These are phyloP conservation scores for Suillus placidus DNA, from an alignment of 768 basidiomycete genomes.

Conservation along the genomic window DNA sequence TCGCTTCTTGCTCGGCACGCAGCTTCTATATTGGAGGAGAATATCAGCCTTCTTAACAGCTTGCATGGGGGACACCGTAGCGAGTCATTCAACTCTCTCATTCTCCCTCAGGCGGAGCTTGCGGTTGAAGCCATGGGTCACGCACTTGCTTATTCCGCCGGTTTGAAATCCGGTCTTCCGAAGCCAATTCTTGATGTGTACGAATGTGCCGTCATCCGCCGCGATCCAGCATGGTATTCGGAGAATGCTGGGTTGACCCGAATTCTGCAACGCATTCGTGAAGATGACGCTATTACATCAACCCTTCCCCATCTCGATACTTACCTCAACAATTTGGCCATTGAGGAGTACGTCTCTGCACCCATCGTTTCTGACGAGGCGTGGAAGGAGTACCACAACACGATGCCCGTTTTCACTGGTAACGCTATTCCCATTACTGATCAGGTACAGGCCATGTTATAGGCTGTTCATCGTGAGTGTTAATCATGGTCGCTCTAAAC, in stretches of 20 bases:
- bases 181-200: conserved; percentile 57
- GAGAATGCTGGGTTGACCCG: conserved; percentile 53
- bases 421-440: conserved; percentile 41
- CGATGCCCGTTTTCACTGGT: conserved; percentile 46
- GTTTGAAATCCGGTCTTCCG: conserved; percentile 44
- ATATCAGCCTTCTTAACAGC: conserved; percentile 39
- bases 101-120: conserved; percentile 57
- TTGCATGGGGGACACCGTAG: conserved; percentile 38
- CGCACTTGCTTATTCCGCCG: conserved; percentile 61
- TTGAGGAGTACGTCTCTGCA: conserved; percentile 53
- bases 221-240: conserved; percentile 62
- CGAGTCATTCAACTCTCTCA: conserved; percentile 50
- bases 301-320: conserved; percentile 46
- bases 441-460: conserved; percentile 48
- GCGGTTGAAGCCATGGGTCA: conserved; percentile 67
- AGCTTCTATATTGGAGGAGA: conserved; percentile 48
- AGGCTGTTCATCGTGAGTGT: conserved; percentile 22
- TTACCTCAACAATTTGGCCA: conserved; percentile 46
- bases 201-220: conserved; percentile 52
- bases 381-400: conserved; percentile 50
- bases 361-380: conserved; percentile 53
- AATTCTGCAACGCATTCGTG: conserved; percentile 48
- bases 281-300: conserved; percentile 47
- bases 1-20: conserved; percentile 59
- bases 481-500: conserved; percentile 3